These are phyloP conservation scores for Hypoxylon crocopeplum DNA, from an alignment of 495 filamentous ascomycete species.

Conservation along the genomic window DNA sequence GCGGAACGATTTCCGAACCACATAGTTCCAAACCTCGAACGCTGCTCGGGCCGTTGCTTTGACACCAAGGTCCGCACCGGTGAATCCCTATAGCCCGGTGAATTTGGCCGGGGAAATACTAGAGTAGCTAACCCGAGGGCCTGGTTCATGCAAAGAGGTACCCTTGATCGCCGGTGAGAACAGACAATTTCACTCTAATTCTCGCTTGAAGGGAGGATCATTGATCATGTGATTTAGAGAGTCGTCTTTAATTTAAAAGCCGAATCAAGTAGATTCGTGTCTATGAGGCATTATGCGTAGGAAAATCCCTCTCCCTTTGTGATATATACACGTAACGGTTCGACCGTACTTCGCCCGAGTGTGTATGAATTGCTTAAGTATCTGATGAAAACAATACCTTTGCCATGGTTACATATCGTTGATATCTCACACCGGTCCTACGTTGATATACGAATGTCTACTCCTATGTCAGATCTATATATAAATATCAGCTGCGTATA, in stretches of 20 bases:
- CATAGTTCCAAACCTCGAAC: neutral
- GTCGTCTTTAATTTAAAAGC: no score
- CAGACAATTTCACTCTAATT: neutral
- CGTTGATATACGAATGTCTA: no score
- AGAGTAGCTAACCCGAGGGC: slow-evolving; percentile 21
- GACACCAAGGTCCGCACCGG: slow-evolving; percentile 7
- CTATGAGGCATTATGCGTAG: no score
- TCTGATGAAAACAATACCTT: no score
- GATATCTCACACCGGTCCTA: neutral
- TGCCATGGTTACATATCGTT: neutral
- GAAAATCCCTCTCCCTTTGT: no score
- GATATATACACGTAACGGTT: no score
- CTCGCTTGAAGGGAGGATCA: neutral
- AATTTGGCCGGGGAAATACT: neutral
- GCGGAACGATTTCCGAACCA: slow-evolving; percentile 16
- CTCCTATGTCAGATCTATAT: neutral
- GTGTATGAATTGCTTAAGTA: no score
- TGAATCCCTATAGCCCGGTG: neutral
- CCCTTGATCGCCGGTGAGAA: neutral
- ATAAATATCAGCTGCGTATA: neutral
- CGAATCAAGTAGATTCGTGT: no score
- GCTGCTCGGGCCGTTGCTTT: slow-evolving; percentile 18
- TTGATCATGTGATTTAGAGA: slow-evolving; percentile 3
- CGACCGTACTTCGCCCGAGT: no score
- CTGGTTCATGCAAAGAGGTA: slow-evolving; percentile 19